Evolutionary conservation across 768 basidiomycete genomes (phyloP), one percentile per base, ranked within the genome.

Genomic region (Lactarius trivialis): DNA sequence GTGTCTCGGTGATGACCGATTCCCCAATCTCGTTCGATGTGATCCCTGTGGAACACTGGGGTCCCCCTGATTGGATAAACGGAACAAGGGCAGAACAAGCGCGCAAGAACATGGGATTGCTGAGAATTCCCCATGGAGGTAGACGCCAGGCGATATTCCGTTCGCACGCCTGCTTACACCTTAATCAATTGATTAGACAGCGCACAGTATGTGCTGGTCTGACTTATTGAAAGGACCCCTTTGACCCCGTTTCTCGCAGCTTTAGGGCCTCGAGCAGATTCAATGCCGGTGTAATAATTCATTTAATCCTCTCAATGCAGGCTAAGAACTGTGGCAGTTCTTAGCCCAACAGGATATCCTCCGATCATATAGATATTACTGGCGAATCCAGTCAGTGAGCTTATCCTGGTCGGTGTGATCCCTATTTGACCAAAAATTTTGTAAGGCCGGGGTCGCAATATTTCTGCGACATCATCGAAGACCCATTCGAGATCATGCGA

Each of bases 211-310:
- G 48, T 58, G 26, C 12, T 9, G 11, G 17, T 14, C 52, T 14
- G 32, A 9, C 12, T 15, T 7, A 17, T 15, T 32, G 6, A 32
- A 21, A n/a, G n/a, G 15, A 15, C 7, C 21, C n/a, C 19, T 53
- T 21, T 34, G 30, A 32, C 34, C 33, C 15, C n/a, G 53, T n/a
- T 30, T 56, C 28, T 57, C 52, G 36, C 65, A 86, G 82, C 19
- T 94, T 95, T 70, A 84, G 93, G 43, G 93, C 94, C 68, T 93
- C 95, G 94, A 95, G 93, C 74, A 83, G 94, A 14, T 97, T 86
- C 75, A 91, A 93, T 74, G 92, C 90, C 51, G 92, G 91, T 33
- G 90, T 91, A 73, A 67, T 84, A 43, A n/a, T 9, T 14, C 9
- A n/a, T 33, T n/a, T 24, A 24, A 12, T 32, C 33, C 17, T 9